A percentile compares a stretch with the other conserved stretches of the same genome.
These are phyloP conservation scores for Hibiscus trionum DNA, from an alignment of 345 rosid species.

Conservation along the genomic window DNA sequence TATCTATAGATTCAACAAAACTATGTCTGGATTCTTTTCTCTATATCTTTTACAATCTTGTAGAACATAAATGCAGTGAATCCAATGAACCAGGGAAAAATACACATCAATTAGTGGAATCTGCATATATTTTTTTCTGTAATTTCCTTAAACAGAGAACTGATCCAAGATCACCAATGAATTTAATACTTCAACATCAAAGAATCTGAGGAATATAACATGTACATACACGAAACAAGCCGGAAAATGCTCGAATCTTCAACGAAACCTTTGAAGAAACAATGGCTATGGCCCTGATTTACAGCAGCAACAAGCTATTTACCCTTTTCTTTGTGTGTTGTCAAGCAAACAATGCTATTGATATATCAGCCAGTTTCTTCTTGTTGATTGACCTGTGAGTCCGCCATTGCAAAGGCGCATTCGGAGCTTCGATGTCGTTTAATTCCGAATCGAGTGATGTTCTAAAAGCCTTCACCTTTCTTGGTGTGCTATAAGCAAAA, in stretches of 20 bases:
- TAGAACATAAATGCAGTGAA: too few species aligned
- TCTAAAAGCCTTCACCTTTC: constrained; percentile 43
- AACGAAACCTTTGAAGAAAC: too few species aligned
- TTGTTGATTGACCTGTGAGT: constrained; percentile 22
- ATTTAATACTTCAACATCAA: background rate
- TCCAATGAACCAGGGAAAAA: background rate
- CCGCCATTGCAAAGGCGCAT: constrained; percentile 46
- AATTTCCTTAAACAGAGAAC: background rate
- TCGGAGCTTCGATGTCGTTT: constrained; percentile 51
- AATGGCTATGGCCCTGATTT: too few species aligned
- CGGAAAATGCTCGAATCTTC: too few species aligned
- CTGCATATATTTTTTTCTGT: background rate
- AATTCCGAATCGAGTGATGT: constrained; percentile 21
- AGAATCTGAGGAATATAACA: too few species aligned
- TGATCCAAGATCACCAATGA: background rate
- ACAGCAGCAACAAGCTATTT: too few species aligned
- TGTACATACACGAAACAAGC: too few species aligned
- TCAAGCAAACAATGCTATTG: constrained; percentile 47
- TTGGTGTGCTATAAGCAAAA: constrained; percentile 66
- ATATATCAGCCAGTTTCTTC: constrained; percentile 38
- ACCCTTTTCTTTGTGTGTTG: constrained; percentile 6
- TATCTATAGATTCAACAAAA: too few species aligned
- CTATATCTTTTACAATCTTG: too few species aligned
- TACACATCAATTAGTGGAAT: background rate
- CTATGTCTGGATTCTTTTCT: too few species aligned